phyloP scores from a whole-genome alignment of 495 filamentous ascomycete species.

The Daldinia loculata region DNA sequence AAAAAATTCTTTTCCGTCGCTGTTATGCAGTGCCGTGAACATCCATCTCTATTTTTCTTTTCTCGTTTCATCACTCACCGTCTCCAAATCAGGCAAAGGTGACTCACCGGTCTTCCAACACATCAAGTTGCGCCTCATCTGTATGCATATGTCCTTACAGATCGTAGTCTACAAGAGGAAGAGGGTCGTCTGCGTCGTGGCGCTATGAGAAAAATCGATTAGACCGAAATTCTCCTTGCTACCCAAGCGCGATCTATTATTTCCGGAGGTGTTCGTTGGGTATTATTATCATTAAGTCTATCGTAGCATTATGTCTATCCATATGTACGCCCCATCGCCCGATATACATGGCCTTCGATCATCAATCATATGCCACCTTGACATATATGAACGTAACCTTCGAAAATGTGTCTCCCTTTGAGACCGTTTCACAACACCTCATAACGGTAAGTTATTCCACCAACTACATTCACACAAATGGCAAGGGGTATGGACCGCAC shows the following conservation, averaged over 20 bases:
- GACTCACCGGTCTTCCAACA: not conserved
- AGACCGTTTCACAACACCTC: not conserved
- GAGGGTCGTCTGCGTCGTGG: not conserved
- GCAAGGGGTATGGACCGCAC: not conserved
- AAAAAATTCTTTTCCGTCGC: not conserved
- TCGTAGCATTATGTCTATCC: slow-evolving; percentile 20
- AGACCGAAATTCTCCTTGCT: not conserved
- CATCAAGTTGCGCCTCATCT: not conserved
- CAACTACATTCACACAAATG: not conserved
- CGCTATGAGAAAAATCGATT: not conserved
- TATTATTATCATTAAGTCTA: slow-evolving; percentile 40
- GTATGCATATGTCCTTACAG: not conserved
- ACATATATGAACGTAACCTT: not conserved
- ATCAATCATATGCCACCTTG: not conserved
- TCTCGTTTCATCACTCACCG: not conserved
- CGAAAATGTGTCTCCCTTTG: not conserved
- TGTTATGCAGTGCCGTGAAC: not conserved
- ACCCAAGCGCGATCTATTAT: not conserved
- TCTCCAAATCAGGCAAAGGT: not conserved
- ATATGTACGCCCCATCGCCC: slow-evolving; percentile 11
- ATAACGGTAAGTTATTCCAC: not conserved
- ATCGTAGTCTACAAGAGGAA: not conserved
- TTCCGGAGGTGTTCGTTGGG: not conserved
- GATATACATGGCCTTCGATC: not conserved
- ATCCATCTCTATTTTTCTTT: not conserved